Base-by-base conservation (phyloP, 2,329 filamentous ascomycete species). In the Fusarium nanum region DNA sequence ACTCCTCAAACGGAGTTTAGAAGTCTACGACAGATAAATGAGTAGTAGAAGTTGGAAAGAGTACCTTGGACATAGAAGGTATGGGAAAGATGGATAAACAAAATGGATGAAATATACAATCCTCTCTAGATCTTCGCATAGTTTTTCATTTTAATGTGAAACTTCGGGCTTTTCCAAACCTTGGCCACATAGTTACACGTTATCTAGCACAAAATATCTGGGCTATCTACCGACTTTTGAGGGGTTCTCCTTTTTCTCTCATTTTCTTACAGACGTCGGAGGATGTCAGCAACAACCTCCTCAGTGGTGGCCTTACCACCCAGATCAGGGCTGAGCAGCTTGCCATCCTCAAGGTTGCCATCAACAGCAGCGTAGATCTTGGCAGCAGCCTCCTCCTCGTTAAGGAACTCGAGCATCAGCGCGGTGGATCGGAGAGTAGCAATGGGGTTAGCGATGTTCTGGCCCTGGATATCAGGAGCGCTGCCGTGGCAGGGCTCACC, bases 401-500 rank as follows among this genome's bases (percentile, higher is more conserved):
- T 90, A 71, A 98, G 85, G 82, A 98, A 99, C 85, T 98, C 95
- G 72, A 99, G 86, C 96, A 99, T 98, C 68, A 98, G 86, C 34
- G 92, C 96, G 18, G 94, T 92, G 81, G 92, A 96, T 78, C 96
- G 87, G 71, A 99, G 87, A 12, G 96, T 98, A 37, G 96, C 96
- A 77, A 99, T 97, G 25, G 96, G 96, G 83, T 99, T 99, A 73
- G 96, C 94, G 78, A 99, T 95, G 71, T 91, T 90, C 86, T 92
- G 86, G 73, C 96, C 96, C 88, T 94, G 91, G 71, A 99, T 99
- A 78, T 99, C 96, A 8, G 96, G 96, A 30, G 96, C 96, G 76
- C 91, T 94, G 49, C 96, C 96, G 82, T 99, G 96, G 85, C 96
- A 98, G 56, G 96, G 96, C 88, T 99, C 96, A 71, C 96, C 96